These are phyloP conservation scores for Vicia villosa DNA, from an alignment of 306 rosid genomes.

Conservation along the genomic window DNA sequence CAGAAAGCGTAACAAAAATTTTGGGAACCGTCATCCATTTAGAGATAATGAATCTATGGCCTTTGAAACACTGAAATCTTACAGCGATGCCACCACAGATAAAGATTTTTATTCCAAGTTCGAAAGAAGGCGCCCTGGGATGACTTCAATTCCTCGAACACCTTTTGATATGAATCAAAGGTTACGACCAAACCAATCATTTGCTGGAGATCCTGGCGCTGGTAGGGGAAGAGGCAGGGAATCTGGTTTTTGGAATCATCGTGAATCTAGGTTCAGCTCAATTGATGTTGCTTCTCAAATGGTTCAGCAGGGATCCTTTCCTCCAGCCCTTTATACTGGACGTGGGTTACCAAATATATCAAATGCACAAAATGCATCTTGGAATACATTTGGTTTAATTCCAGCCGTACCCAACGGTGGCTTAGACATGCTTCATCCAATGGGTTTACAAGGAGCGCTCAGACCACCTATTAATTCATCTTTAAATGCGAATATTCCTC, in stretches of 20 bases:
- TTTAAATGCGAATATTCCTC: constrained; percentile 74
- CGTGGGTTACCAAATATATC: constrained; percentile 84
- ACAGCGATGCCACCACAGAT: constrained; percentile 48
- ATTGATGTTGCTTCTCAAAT: constrained; percentile 83
- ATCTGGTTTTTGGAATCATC: constrained; percentile 78
- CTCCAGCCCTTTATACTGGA: constrained; percentile 71
- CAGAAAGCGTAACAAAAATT: constrained; percentile 71
- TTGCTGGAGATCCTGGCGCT: constrained; percentile 59
- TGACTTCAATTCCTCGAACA: constrained; percentile 53
- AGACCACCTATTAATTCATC: constrained; percentile 84
- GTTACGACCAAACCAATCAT: constrained; percentile 60
- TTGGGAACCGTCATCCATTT: constrained; percentile 66
- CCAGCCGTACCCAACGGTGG: constrained; percentile 84
- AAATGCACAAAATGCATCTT: constrained; percentile 73
- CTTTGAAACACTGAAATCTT: constrained; percentile 60
- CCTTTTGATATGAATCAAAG: constrained; percentile 75
- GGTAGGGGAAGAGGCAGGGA: constrained; percentile 97
- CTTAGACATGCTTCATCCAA: constrained; percentile 81
- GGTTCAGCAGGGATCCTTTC: constrained; percentile 80
- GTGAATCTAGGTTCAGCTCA: constrained; percentile 78
- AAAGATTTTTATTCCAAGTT: constrained; percentile 63
- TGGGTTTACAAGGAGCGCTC: constrained; percentile 84
- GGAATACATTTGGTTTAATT: constrained; percentile 86
- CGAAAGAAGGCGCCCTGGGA: constrained; percentile 77
- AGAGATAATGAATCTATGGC: constrained; percentile 78